Percentiles rank a stretch among this genome's conserved stretches.
Conservation (phyloP, 345 rosid genomes). For the Excoecaria cochinchinensis region DNA sequence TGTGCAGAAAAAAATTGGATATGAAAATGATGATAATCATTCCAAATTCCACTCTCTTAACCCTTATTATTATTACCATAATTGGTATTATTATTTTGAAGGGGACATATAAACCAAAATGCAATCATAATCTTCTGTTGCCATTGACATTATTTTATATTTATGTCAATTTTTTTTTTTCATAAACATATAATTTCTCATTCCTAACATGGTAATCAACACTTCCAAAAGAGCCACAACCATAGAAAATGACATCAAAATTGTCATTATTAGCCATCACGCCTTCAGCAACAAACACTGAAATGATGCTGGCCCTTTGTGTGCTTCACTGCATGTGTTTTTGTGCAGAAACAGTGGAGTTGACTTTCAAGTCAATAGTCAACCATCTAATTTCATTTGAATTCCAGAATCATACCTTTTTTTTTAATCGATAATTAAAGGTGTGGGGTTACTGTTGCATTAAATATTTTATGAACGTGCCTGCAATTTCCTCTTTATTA, state of each 20-base stretch:
- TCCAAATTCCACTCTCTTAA: constrained; percentile 36
- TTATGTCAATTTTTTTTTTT: background rate
- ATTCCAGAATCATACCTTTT: background rate
- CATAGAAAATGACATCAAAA: constrained; percentile 31
- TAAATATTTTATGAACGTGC: too few relatives aligned
- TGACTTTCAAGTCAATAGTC: constrained; percentile 46
- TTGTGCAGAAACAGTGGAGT: constrained; percentile 35
- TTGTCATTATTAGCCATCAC: constrained; percentile 49
- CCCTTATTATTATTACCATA: constrained; percentile 47
- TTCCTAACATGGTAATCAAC: constrained; percentile 31
- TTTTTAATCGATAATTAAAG: background rate
- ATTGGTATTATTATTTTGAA: constrained; percentile 55
- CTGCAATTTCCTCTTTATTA: background rate
- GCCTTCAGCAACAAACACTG: constrained; percentile 43
- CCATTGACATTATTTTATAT: constrained; percentile 22
- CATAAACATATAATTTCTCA: background rate
- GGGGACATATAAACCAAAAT: constrained; percentile 66
- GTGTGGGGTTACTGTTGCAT: background rate
- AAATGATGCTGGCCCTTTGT: constrained; percentile 32
- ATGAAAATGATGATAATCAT: constrained; percentile 32
- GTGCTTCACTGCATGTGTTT: constrained; percentile 37
- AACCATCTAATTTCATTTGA: constrained; percentile 8
- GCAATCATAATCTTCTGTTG: constrained; percentile 47
- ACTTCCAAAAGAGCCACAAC: constrained; percentile 32
- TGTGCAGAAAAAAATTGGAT: constrained; percentile 4